These are phyloP conservation scores for Coelastrella sp. DNA, from an alignment of 139 green algal genomes.

Conservation along the genomic window DNA sequence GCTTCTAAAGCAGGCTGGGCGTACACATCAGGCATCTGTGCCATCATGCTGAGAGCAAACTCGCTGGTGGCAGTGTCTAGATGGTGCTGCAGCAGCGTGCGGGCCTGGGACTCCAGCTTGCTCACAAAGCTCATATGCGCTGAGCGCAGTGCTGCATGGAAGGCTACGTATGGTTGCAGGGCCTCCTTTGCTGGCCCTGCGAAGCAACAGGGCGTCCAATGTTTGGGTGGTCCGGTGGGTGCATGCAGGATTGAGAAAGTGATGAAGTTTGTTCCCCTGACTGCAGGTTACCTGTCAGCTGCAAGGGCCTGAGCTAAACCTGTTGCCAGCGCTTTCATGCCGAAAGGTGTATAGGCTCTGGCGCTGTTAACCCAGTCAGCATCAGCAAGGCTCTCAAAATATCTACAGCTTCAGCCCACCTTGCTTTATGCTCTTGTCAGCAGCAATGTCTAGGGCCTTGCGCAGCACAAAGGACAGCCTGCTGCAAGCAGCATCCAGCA, in stretches of 20 bases:
- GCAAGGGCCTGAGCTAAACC: neutral
- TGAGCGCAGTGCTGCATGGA: conserved; percentile 79
- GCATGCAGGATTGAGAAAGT: too few relatives aligned
- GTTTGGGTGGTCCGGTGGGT: neutral
- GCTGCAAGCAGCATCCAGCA: conserved; percentile 84
- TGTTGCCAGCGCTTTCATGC: neutral
- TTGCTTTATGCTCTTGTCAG: conserved; percentile 54
- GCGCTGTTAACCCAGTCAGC: neutral
- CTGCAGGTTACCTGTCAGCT: too few relatives aligned
- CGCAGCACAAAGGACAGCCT: conserved; percentile 81
- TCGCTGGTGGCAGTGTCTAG: conserved; percentile 81
- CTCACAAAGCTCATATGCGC: conserved; percentile 79
- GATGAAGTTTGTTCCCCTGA: too few relatives aligned
- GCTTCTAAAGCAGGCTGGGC: neutral
- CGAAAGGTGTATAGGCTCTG: neutral
- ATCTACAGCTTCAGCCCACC: conserved; percentile 29
- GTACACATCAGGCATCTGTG: conserved; percentile 49
- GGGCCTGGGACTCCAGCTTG: conserved; percentile 74
- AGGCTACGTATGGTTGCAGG: conserved; percentile 80
- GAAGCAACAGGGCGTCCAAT: neutral
- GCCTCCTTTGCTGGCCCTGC: conserved; percentile 63
- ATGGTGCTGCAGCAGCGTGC: conserved; percentile 78
- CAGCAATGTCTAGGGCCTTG: conserved; percentile 79
- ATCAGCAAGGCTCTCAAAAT: neutral
- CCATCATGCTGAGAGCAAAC: conserved; percentile 74